A percentile compares a stretch with the other conserved stretches of the same genome.
These are phyloP conservation scores for Pythium brassicae DNA, from an alignment of 352 stramenopile species.

Conservation along the genomic window DNA sequence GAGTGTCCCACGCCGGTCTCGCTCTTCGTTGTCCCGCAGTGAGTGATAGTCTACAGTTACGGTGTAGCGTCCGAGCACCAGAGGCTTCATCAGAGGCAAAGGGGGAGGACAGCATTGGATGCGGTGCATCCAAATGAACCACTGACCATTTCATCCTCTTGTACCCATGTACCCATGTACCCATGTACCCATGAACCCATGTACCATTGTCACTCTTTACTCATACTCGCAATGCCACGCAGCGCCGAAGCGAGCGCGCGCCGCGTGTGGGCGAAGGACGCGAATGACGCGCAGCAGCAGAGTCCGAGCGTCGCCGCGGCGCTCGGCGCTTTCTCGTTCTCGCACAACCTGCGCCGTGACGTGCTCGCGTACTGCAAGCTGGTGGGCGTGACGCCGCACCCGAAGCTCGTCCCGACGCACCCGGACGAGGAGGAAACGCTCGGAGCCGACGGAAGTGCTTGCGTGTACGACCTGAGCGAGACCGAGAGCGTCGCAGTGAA, in stretches of 20 bases:
- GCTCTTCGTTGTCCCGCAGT: slow-evolving; percentile 19
- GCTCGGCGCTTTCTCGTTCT: slow-evolving; percentile 17
- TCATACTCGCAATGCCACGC: slow-evolving; percentile 2
- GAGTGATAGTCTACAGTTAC: background rate
- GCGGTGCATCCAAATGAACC: too few relatives aligned
- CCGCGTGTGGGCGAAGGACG: slow-evolving; percentile 42
- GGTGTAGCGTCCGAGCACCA: too few relatives aligned
- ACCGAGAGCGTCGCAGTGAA: slow-evolving; percentile 49
- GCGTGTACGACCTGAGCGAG: slow-evolving; percentile 58
- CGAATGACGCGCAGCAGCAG: slow-evolving; percentile 33
- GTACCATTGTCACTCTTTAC: too few relatives aligned
- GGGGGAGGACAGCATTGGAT: too few relatives aligned
- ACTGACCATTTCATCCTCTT: too few relatives aligned
- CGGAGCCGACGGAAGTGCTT: slow-evolving; percentile 18
- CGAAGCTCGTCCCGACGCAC: slow-evolving; percentile 57
- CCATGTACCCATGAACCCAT: too few relatives aligned
- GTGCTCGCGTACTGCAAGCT: slow-evolving; percentile 58
- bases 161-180: too few relatives aligned
- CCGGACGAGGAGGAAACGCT: slow-evolving; percentile 52
- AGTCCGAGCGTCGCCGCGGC: slow-evolving; percentile 14
- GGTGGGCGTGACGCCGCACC: slow-evolving; percentile 48
- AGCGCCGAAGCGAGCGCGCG: background rate
- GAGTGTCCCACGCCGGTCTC: slow-evolving; percentile 36
- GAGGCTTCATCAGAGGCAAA: background rate
- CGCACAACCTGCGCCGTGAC: slow-evolving; percentile 52